A percentile compares a stretch with the other conserved stretches of the same genome.
Evolutionary conservation across 164 flowering plant species (phyloP).

Genomic region (Pachysandra terminalis): DNA sequence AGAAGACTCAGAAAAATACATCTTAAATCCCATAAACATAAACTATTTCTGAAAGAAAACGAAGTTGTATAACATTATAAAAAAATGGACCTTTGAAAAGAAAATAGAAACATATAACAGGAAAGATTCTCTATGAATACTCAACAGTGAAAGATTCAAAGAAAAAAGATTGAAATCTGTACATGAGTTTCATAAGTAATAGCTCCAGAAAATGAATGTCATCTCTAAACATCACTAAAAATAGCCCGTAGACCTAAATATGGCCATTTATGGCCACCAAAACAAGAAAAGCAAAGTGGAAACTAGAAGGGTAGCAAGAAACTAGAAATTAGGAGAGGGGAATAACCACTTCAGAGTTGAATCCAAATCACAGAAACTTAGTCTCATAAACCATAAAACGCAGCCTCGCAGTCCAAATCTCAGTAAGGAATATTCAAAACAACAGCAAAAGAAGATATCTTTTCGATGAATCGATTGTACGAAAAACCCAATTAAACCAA

Average conservation of each 20-base stretch:
- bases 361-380: background rate
- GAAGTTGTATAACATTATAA: background rate
- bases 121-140: slow-evolving; percentile 7
- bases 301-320: no score
- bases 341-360: background rate
- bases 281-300: background rate
- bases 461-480: no score
- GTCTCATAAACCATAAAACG: background rate
- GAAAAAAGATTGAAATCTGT: no score
- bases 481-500: no score
- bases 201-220: no score
- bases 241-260: no score
- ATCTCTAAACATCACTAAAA: no score
- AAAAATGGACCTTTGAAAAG: background rate
- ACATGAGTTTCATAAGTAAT: no score
- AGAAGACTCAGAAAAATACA: background rate
- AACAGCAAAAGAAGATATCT: no score
- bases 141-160: background rate
- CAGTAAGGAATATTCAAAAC: no score
- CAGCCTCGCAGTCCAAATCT: no score
- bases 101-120: background rate
- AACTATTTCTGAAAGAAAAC: background rate
- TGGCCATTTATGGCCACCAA: no score
- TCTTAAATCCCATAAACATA: background rate
- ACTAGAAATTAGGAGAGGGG: background rate